Evolutionary conservation across 331 rosid species (phyloP).

Genomic region (Pyracantha coccinea): DNA sequence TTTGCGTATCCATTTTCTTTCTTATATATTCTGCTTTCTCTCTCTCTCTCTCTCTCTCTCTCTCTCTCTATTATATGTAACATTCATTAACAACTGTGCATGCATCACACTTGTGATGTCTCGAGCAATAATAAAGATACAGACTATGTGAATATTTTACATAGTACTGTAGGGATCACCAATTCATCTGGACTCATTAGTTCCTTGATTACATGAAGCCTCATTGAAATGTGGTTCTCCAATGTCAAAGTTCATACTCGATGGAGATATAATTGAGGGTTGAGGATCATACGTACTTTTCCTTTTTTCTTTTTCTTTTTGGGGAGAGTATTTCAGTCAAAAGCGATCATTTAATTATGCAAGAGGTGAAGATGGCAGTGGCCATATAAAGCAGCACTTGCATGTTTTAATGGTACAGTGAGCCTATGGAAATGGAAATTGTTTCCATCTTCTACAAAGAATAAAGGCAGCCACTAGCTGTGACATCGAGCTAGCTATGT

Average conservation of each 20-base stretch:
- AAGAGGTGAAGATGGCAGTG: constrained; percentile 28
- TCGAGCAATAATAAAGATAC: not conserved
- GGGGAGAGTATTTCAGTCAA: constrained; percentile 18
- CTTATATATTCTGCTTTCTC: no score
- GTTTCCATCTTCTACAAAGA: constrained; percentile 27
- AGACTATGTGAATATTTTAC: no score
- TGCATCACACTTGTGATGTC: not conserved
- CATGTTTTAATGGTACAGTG: constrained; percentile 16
- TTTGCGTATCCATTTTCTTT: no score
- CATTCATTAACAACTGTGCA: no score
- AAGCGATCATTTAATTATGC: constrained; percentile 20
- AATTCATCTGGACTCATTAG: not conserved
- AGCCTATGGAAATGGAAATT: constrained; percentile 9
- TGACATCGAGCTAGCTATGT: not conserved
- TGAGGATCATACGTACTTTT: constrained; percentile 8
- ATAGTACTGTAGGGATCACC: no score
- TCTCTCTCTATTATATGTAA: no score
- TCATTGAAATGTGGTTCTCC: not conserved
- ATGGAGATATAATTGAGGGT: constrained; percentile 6
- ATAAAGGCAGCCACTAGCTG: not conserved
- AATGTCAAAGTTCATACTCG: constrained; percentile 4
- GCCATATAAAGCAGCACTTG: constrained; percentile 23
- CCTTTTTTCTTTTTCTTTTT: not conserved
- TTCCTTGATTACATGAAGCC: not conserved
- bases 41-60: no score